These are phyloP conservation scores for Penicillium lividum DNA, from an alignment of 495 filamentous ascomycete species.

Conservation along the genomic window DNA sequence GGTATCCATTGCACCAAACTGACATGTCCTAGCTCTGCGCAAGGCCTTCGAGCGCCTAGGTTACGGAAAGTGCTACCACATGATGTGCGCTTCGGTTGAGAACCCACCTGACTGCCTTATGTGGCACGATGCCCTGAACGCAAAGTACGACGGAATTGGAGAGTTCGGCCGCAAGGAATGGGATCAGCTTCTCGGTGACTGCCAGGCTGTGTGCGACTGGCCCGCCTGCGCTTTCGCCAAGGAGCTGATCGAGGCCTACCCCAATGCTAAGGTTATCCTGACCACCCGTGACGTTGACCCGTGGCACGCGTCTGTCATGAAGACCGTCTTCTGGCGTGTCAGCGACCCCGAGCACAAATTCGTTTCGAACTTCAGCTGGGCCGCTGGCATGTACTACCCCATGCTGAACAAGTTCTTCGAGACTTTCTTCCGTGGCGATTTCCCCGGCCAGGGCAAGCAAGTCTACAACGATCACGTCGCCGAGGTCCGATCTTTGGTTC, in stretches of 20 bases:
- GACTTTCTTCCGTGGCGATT: conserved; percentile 55
- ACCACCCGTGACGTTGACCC: conserved; percentile 61
- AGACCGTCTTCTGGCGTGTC: conserved; percentile 55
- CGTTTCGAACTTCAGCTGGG: conserved; percentile 56
- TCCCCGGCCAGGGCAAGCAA: conserved; percentile 52
- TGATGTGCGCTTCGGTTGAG: conserved; percentile 64
- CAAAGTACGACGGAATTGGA: conserved; percentile 63
- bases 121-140: conserved; percentile 66
- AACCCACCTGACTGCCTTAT: conserved; percentile 59
- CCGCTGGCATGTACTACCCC: conserved; percentile 58
- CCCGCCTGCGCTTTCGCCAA: conserved; percentile 65
- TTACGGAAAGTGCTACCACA: conserved; percentile 65
- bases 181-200: conserved; percentile 67
- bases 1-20: conserved; percentile 2
- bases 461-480: conserved; percentile 50
- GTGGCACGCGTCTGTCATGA: conserved; percentile 58
- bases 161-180: conserved; percentile 64
- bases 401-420: conserved; percentile 63
- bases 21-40: conserved; percentile 48
- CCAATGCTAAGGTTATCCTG: conserved; percentile 68
- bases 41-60: conserved; percentile 61
- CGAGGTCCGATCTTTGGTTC: conserved; percentile 47
- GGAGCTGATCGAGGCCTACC: conserved; percentile 69
- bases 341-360: conserved; percentile 55
- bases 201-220: conserved; percentile 67